A percentile compares a stretch with the other conserved stretches of the same genome.
phyloP scores from a whole-genome alignment of 768 basidiomycete genomes.

The Kwoniella newhampshirensis region DNA sequence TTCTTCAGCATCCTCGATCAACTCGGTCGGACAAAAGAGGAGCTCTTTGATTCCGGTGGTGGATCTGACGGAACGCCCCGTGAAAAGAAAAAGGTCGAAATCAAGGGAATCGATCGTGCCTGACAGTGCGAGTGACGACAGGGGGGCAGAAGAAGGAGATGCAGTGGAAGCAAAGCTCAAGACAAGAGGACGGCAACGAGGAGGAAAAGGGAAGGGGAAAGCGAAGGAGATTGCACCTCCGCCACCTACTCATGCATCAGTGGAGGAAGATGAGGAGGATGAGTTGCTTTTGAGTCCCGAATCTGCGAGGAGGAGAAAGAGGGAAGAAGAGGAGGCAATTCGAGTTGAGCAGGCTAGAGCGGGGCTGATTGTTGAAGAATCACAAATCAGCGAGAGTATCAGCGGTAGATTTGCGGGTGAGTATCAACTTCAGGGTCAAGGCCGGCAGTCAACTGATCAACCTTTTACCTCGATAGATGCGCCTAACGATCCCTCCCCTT shows the following conservation, averaged over 20 bases:
- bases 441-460: no score
- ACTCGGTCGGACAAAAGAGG: no score
- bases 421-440: constrained; percentile 3
- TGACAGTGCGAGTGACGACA: no score
- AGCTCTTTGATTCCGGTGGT: no score
- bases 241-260: not conserved
- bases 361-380: not conserved
- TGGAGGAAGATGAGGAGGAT: constrained; percentile 31
- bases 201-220: constrained; percentile 12
- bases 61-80: no score
- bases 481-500: constrained; percentile 14
- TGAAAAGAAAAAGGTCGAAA: no score
- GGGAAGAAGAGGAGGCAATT: constrained; percentile 29
- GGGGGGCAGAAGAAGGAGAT: no score
- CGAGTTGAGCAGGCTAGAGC: constrained; percentile 1
- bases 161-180: no score
- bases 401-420: constrained; percentile 34
- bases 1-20: no score
- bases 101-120: no score
- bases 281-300: constrained; percentile 34
- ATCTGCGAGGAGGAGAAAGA: constrained; percentile 22
- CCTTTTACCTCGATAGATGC: constrained; percentile 23
- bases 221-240: not conserved
- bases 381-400: constrained; percentile 12
- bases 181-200: not conserved